These are phyloP conservation scores for Pleurotus sapidus DNA, from an alignment of 768 basidiomycete genomes.

Conservation along the genomic window DNA sequence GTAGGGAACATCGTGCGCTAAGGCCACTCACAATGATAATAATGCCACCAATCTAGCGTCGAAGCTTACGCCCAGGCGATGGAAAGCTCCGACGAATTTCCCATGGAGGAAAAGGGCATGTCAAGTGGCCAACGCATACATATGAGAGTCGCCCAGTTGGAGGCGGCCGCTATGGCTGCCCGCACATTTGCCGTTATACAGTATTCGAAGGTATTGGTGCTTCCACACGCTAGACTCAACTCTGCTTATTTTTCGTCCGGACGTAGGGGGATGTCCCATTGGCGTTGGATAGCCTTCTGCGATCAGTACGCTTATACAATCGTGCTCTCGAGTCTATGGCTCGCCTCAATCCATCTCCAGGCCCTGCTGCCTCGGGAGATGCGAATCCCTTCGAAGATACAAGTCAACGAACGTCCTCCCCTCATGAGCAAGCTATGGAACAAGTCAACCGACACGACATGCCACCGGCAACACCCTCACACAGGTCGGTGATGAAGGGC, in stretches of 20 bases:
- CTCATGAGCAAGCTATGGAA: slow-evolving; percentile 10
- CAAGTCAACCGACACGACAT: slow-evolving; percentile 15
- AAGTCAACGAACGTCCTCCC: slow-evolving; percentile 25
- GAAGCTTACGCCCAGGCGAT: slow-evolving; percentile 62
- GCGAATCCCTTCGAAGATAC: slow-evolving; percentile 60
- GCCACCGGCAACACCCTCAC: slow-evolving; percentile 24
- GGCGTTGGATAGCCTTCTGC: slow-evolving; percentile 57
- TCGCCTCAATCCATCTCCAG: slow-evolving; percentile 46
- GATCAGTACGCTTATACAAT: slow-evolving; percentile 78
- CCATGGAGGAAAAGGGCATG: slow-evolving; percentile 41
- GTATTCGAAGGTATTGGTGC: slow-evolving; percentile 49
- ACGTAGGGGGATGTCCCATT: slow-evolving; percentile 58
- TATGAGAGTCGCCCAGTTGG: slow-evolving; percentile 54
- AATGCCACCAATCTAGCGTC: slow-evolving; percentile 27
- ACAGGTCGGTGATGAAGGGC: slow-evolving; percentile 42
- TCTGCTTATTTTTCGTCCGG: too few species aligned
- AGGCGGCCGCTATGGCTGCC: slow-evolving; percentile 72
- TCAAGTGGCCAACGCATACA: slow-evolving; percentile 58
- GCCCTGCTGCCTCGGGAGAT: slow-evolving; percentile 21
- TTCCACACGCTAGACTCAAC: too few species aligned
- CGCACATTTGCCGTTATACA: slow-evolving; percentile 69
- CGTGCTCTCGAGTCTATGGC: slow-evolving; percentile 69
- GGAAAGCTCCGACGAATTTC: slow-evolving; percentile 37
- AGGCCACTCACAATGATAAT: too few species aligned
- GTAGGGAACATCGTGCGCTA: slow-evolving; percentile 27